Evolutionary conservation across 2,329 filamentous ascomycete genomes (phyloP).

Genomic region (Xylaria sp.): DNA sequence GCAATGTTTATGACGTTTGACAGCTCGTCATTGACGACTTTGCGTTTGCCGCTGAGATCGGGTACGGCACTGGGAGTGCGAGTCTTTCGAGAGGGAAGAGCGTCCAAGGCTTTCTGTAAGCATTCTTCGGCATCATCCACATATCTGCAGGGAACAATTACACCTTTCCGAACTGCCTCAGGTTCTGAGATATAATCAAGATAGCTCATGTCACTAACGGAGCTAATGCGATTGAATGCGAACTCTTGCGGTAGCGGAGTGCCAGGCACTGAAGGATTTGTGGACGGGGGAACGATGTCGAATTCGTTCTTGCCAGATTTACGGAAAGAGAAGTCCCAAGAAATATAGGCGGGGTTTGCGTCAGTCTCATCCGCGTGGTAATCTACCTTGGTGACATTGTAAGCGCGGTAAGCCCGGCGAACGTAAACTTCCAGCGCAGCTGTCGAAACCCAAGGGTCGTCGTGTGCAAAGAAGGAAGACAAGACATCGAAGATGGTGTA

Average conservation of each 20-base stretch:
- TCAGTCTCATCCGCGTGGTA: conserved; percentile 83
- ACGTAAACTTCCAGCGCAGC: conserved; percentile 97
- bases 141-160: conserved; percentile 92
- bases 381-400: conserved; percentile 87
- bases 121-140: conserved; percentile 93
- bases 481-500: conserved; percentile 98
- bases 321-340: conserved; percentile 95
- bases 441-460: conserved; percentile 92
- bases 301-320: conserved; percentile 95
- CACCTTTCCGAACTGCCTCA: conserved; percentile 89
- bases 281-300: conserved; percentile 81
- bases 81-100: conserved; percentile 76
- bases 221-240: conserved; percentile 84
- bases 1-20: conserved; percentile 94
- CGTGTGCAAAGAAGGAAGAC: conserved; percentile 92
- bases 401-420: conserved; percentile 95
- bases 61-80: conserved; percentile 71
- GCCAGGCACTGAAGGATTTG: conserved; percentile 84
- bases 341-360: conserved; percentile 74
- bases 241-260: conserved; percentile 71
- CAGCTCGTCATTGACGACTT: conserved; percentile 78
- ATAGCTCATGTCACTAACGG: conserved; percentile 97
- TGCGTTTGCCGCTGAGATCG: conserved; percentile 78
- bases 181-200: conserved; percentile 76
- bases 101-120: conserved; percentile 84